A percentile compares a stretch with the other conserved stretches of the same genome.
phyloP scores from a whole-genome alignment of 2,329 filamentous ascomycete genomes.

The Hymenoscyphus infarciens region DNA sequence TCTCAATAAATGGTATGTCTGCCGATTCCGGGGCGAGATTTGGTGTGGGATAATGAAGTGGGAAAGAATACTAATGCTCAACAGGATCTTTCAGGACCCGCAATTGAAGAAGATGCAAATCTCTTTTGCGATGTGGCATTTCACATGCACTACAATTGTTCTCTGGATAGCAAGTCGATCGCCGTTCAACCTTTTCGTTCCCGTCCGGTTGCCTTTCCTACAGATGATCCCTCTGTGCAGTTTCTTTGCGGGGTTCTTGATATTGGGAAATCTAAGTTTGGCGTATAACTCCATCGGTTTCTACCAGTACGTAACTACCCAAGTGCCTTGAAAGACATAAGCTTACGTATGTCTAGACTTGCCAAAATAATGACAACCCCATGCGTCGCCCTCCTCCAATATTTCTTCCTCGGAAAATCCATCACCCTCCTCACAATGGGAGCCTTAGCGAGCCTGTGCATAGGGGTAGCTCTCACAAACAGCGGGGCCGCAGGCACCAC shows the following conservation, averaged over 20 bases:
- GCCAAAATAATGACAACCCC: constrained; percentile 48
- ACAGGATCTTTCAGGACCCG: constrained; percentile 42
- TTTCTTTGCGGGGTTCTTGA: constrained; percentile 45
- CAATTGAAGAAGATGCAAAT: constrained; percentile 44
- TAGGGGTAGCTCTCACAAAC: constrained; percentile 44
- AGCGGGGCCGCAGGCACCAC: constrained; percentile 39
- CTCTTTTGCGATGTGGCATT: constrained; percentile 47
- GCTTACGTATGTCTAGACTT: constrained; percentile 27
- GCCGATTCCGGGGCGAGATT: not conserved
- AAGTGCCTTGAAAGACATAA: not conserved
- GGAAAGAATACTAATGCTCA: not conserved
- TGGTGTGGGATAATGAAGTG: constrained; percentile 3
- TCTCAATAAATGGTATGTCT: constrained; percentile 42
- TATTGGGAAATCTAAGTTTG: constrained; percentile 44
- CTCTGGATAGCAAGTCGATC: constrained; percentile 41
- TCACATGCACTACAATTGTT: constrained; percentile 42
- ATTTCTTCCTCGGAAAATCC: constrained; percentile 41
- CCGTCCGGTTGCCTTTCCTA: constrained; percentile 41
- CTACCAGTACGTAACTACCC: constrained; percentile 37
- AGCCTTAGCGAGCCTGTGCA: constrained; percentile 41
- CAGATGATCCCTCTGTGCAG: constrained; percentile 44
- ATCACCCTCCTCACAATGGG: constrained; percentile 40
- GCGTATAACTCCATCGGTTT: constrained; percentile 46
- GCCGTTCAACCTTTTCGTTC: constrained; percentile 44
- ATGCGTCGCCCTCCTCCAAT: constrained; percentile 44